Conservation (phyloP, 495 filamentous ascomycete species). For the Podospora pseudoanserina region DNA sequence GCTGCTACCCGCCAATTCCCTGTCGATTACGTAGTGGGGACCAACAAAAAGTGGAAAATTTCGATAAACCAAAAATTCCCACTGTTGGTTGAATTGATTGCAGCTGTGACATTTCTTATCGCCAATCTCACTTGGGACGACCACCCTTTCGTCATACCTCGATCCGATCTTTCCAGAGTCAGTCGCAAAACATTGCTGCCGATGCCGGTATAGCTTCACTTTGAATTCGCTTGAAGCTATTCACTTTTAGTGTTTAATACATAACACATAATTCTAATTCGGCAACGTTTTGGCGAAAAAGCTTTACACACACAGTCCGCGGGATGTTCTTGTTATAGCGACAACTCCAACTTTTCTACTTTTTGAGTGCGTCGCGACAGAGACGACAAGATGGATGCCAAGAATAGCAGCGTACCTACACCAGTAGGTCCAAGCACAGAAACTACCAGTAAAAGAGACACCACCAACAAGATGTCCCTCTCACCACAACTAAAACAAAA, state of each 20-base stretch:
- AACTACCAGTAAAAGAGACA: conserved; percentile 20
- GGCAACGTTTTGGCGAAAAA: not conserved
- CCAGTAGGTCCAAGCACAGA: conserved; percentile 14
- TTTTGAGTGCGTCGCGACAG: not conserved
- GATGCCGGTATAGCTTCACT: conserved; percentile 3
- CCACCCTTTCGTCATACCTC: not conserved
- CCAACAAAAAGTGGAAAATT: not conserved
- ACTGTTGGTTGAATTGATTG: not conserved
- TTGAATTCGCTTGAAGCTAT: conserved; percentile 3
- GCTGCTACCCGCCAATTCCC: conserved; percentile 5
- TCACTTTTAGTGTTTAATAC: not conserved
- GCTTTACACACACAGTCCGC: not conserved
- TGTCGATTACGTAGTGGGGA: conserved; percentile 4
- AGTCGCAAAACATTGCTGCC: not conserved
- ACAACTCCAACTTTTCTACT: not conserved
- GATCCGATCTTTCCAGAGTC: not conserved
- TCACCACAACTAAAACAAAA: conserved; percentile 38
- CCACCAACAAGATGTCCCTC: conserved; percentile 18
- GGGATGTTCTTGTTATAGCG: conserved; percentile 27
- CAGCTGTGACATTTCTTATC: not conserved
- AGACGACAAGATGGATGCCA: conserved; percentile 7
- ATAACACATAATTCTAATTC: not conserved
- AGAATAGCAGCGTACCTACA: conserved; percentile 8
- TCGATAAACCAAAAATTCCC: not conserved
- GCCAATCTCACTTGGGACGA: not conserved